These are phyloP conservation scores for Tylopilus orsonianus DNA, from an alignment of 1,284 basidiomycete species.

Conservation along the genomic window DNA sequence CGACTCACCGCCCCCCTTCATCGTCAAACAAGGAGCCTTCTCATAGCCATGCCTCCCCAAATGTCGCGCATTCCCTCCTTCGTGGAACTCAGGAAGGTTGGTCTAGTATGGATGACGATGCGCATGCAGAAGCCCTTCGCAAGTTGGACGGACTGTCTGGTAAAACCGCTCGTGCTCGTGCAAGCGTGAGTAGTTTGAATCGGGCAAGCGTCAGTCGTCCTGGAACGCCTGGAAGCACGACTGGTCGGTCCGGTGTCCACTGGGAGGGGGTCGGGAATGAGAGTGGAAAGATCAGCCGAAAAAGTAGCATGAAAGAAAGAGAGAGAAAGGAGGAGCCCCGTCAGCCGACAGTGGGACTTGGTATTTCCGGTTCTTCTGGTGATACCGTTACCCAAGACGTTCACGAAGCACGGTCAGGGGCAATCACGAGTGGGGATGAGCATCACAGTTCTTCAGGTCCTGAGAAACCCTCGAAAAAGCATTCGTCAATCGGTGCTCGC, in stretches of 20 bases:
- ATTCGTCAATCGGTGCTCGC: conserved; percentile 51
- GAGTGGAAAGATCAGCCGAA: conserved; percentile 51
- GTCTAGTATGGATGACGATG: conserved; percentile 82
- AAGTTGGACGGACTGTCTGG: conserved; percentile 90
- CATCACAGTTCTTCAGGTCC: conserved; percentile 41
- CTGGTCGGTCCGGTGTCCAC: conserved; percentile 52
- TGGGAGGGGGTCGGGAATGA: conserved; percentile 61
- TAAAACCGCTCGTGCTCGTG: conserved; percentile 65
- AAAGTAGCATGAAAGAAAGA: conserved; percentile 48
- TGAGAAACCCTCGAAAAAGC: conserved; percentile 69
- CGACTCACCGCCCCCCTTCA: conserved; percentile 43
- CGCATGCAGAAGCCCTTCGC: conserved; percentile 87
- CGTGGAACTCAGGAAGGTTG: conserved; percentile 83
- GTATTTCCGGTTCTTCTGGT: conserved; percentile 26
- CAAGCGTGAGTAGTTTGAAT: conserved; percentile 66
- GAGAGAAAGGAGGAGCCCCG: conserved; percentile 42
- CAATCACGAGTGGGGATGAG: conserved; percentile 52
- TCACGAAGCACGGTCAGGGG: conserved; percentile 39
- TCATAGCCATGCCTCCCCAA: conserved; percentile 50
- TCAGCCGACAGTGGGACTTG: conserved; percentile 38
- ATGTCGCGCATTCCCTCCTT: conserved; percentile 76
- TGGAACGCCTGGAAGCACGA: conserved; percentile 59
- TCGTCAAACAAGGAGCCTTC: conserved; percentile 44
- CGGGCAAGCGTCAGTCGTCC: conserved; percentile 71
- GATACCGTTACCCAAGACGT: conserved; percentile 39